Evolutionary conservation across 768 basidiomycete genomes (phyloP), one percentile per base, ranked within the genome.

Genomic region (Tulasnella sp.): DNA sequence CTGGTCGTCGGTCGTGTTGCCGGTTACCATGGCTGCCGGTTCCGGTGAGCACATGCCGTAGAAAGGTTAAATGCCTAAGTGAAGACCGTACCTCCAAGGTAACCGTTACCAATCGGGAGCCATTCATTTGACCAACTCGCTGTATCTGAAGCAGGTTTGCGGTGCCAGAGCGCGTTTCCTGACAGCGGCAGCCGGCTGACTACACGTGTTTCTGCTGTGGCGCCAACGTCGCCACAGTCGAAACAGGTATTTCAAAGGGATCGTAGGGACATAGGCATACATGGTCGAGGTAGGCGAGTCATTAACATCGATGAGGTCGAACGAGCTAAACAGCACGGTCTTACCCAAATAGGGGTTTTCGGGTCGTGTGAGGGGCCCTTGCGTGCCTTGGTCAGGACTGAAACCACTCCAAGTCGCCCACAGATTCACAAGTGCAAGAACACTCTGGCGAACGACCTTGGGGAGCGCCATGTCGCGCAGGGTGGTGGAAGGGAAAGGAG

Each of bases 101-200:
- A 91, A 0, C 93, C 93, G 84, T 94, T 94, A 44, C 93, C 93
- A 39, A 93, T 86, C 0, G 93, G 93, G 38, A 94, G 88, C 83
- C 86, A 91, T 68, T 92, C 88, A 71, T 87, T 86, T 0, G 87
- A 84, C 93, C 93, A 94, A 27, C 87, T 83, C 0, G 83, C 83
- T 1, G 89, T 91, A 0, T 89, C 88, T 21, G 87, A 79, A 4
- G 85, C 88, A 81, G 76, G 76, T 62, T 77, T 27, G 31, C 76
- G 76, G 76, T 91, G 94, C 93, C 93, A 94, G 39, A 94, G 86
- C 8, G 90, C 92, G 84, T 94, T 93, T n/a, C 93, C 93, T 18
- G 91, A 90, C 4, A 85, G 81, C 0, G 93, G 93, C 82, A 94
- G 76, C 36, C 38, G 73, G 24, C 42, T 39, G 0, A 21, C 27